Conservation (phyloP, 139 green algal genomes). For the Tetraselmis striata region DNA sequence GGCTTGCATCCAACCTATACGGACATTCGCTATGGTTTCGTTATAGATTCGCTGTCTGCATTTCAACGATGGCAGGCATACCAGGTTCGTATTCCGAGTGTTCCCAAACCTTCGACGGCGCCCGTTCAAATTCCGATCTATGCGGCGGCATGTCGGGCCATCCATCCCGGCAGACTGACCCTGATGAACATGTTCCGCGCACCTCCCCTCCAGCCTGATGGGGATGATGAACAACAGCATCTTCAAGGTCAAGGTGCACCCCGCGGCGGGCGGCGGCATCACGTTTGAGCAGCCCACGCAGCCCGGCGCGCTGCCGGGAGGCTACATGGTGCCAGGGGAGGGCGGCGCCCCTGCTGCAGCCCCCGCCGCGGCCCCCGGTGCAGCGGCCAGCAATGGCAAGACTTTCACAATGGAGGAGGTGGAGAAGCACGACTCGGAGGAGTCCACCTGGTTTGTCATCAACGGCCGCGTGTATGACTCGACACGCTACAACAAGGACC, state of each 20-base stretch:
- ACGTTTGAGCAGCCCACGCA: slow-evolving; percentile 47
- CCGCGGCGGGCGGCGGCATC: slow-evolving; percentile 17
- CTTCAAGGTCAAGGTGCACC: slow-evolving; percentile 49
- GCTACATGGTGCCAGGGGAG: slow-evolving; percentile 22
- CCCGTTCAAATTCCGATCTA: too few species aligned
- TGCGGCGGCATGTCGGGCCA: too few species aligned
- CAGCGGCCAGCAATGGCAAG: slow-evolving; percentile 7
- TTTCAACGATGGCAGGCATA: too few species aligned
- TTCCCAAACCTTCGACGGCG: too few species aligned
- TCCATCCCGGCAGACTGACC: too few species aligned
- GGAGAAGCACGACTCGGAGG: slow-evolving; percentile 57
- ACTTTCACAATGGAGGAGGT: slow-evolving; percentile 70
- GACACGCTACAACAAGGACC: slow-evolving; percentile 83
- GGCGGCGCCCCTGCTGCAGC: slow-evolving; percentile 16
- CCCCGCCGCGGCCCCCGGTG: neutral
- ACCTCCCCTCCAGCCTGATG: slow-evolving; percentile 96
- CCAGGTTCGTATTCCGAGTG: too few species aligned
- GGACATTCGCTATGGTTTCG: too few species aligned
- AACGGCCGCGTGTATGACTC: slow-evolving; percentile 88
- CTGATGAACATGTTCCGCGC: too few species aligned
- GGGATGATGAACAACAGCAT: slow-evolving; percentile 98
- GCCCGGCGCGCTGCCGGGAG: slow-evolving; percentile 33
- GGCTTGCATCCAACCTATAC: too few species aligned
- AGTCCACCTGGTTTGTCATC: slow-evolving; percentile 88
- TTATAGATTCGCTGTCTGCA: slow-evolving; percentile 2